Conservation (phyloP, 129 eudicot species). For the Tagetes patula region DNA sequence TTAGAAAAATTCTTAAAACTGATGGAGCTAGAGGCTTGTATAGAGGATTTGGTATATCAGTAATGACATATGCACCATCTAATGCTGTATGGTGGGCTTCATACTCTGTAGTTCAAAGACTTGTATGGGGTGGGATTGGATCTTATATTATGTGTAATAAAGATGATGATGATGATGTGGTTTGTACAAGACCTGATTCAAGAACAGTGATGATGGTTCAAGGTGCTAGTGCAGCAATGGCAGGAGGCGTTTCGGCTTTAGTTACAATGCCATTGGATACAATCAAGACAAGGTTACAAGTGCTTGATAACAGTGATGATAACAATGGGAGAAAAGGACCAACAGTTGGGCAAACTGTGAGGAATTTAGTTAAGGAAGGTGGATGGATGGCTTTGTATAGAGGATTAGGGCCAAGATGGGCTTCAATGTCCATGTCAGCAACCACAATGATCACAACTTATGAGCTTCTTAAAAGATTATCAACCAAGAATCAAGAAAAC, state of each 20-base stretch:
- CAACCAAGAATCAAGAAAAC: conserved; percentile 67
- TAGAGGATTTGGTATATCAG: conserved; percentile 92
- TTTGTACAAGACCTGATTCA: conserved; percentile 42
- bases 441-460: conserved; percentile 88
- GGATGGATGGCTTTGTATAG: conserved; percentile 81
- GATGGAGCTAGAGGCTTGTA: conserved; percentile 87
- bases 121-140: conserved; percentile 85
- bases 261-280: conserved; percentile 85
- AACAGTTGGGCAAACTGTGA: conserved; percentile 56
- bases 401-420: conserved; percentile 80
- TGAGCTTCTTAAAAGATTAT: conserved; percentile 71
- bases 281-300: conserved; percentile 76
- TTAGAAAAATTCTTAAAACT: conserved; percentile 51
- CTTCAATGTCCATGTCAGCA: conserved; percentile 88
- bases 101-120: conserved; percentile 72
- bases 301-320: conserved; percentile 59
- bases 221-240: conserved; percentile 83
- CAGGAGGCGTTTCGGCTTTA: conserved; percentile 74
- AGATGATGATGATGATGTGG: conserved; percentile 34
- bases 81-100: conserved; percentile 98
- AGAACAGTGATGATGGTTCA: conserved; percentile 75
- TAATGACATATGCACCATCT: conserved; percentile 84
- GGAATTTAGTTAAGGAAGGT: conserved; percentile 69
- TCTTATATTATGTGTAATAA: conserved; percentile 40
- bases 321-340: conserved; percentile 57